These are phyloP conservation scores for Sporisorium scitamineum DNA, from an alignment of 1,284 basidiomycete species.

Conservation along the genomic window DNA sequence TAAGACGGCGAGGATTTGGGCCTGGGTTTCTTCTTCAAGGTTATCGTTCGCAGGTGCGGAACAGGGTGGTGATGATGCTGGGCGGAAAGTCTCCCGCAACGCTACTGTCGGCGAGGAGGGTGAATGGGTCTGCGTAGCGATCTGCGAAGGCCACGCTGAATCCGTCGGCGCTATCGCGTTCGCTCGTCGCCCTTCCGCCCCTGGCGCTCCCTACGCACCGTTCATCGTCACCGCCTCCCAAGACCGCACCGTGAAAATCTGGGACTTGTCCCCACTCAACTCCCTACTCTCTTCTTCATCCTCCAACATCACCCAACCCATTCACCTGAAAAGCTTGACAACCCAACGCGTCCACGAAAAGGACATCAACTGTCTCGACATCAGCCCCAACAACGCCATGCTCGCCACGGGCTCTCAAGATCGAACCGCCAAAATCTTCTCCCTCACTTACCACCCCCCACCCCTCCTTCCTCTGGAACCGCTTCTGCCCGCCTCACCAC, in stretches of 20 bases:
- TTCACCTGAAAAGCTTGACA: slow-evolving; percentile 79
- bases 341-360: slow-evolving; percentile 96
- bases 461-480: slow-evolving; percentile 63
- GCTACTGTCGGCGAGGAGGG: slow-evolving; percentile 54
- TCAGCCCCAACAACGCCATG: slow-evolving; percentile 88
- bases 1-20: slow-evolving; percentile 86
- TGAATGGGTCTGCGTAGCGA: slow-evolving; percentile 83
- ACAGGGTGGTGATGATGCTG: slow-evolving; percentile 9
- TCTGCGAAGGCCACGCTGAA: slow-evolving; percentile 94
- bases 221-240: slow-evolving; percentile 88
- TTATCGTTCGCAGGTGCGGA: not conserved
- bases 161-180: slow-evolving; percentile 91
- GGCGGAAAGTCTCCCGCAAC: slow-evolving; percentile 10
- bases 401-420: slow-evolving; percentile 97
- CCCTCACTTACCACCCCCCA: slow-evolving; percentile 77
- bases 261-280: slow-evolving; percentile 75
- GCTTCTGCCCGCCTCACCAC: slow-evolving; percentile 73
- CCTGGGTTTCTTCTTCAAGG: slow-evolving; percentile 61
- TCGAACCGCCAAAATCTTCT: slow-evolving; percentile 90
- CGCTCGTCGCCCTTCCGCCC: slow-evolving; percentile 40
- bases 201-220: slow-evolving; percentile 32
- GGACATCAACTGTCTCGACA: slow-evolving; percentile 96
- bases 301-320: slow-evolving; percentile 3
- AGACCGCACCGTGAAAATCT: slow-evolving; percentile 97
- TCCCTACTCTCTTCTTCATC: slow-evolving; percentile 17